A percentile compares a stretch with the other conserved stretches of the same genome.
Conservation (phyloP, 306 rosid species). For the Astragalus glycyphyllos region DNA sequence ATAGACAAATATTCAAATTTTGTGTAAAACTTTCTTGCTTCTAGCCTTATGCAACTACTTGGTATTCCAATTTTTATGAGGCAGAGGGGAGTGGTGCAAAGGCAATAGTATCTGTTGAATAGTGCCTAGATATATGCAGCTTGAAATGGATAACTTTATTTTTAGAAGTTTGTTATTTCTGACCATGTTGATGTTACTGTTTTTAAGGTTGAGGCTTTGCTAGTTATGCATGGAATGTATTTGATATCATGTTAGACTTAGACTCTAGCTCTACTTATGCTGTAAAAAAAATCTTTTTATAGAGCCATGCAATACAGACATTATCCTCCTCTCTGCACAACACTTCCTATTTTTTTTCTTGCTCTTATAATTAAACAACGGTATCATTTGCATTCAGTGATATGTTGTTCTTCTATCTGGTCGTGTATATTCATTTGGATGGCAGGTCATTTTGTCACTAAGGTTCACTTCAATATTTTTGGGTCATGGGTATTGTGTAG, state of each 20-base stretch:
- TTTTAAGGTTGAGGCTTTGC: background rate
- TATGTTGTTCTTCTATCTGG: constrained; percentile 12
- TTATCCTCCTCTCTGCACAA: background rate
- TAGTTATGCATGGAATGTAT: background rate
- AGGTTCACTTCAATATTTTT: background rate
- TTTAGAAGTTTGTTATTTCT: background rate
- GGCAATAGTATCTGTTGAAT: background rate
- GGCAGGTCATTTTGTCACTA: constrained; percentile 11
- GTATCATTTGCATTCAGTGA: constrained; percentile 19
- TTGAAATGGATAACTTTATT: background rate
- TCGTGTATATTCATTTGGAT: constrained; percentile 11
- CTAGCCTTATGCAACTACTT: constrained; percentile 24
- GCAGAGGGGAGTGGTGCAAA: constrained; percentile 4
- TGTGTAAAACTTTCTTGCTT: constrained; percentile 11
- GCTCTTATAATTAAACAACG: constrained; percentile 9
- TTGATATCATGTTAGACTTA: constrained; percentile 12
- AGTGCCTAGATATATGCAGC: constrained; percentile 4
- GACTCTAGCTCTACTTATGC: background rate
- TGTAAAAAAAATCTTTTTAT: background rate
- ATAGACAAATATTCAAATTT: constrained; percentile 20
- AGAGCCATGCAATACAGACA: background rate
- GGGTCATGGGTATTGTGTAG: constrained; percentile 11
- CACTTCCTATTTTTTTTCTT: constrained; percentile 10
- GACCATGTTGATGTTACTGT: background rate
- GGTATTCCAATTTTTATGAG: constrained; percentile 16